Evolutionary conservation across 2,329 filamentous ascomycete species (phyloP).

Genomic region (Penicillium sp.): DNA sequence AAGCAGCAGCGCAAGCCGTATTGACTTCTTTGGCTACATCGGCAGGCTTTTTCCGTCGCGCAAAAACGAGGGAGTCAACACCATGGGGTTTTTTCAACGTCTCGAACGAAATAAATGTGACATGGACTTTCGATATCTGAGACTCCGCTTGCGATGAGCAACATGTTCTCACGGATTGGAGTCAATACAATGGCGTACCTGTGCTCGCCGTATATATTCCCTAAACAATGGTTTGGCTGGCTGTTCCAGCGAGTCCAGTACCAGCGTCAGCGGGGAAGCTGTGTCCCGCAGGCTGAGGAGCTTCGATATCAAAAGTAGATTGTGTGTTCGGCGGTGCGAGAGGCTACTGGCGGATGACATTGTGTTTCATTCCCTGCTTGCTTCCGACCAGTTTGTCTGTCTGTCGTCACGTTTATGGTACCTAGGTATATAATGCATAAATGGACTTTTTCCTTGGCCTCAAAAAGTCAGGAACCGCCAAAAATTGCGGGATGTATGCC

Average conservation of each 20-base stretch:
- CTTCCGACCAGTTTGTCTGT: no score
- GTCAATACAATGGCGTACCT: constrained; percentile 46
- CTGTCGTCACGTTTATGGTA: not conserved
- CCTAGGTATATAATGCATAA: no score
- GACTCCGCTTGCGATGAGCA: not conserved
- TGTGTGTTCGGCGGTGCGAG: constrained; percentile 73
- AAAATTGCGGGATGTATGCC: not conserved
- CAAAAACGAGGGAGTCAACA: constrained; percentile 65
- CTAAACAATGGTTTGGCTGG: constrained; percentile 64
- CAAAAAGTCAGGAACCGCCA: not conserved
- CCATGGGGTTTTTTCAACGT: constrained; percentile 62
- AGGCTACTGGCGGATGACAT: constrained; percentile 35
- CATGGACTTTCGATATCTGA: constrained; percentile 57
- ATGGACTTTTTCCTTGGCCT: no score
- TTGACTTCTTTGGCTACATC: constrained; percentile 59
- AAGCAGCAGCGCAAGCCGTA: constrained; percentile 28
- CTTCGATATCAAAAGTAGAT: constrained; percentile 76
- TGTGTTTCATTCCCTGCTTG: not conserved
- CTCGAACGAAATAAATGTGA: constrained; percentile 75
- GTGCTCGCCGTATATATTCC: constrained; percentile 73
- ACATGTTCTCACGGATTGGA: not conserved
- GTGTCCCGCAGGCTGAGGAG: constrained; percentile 73
- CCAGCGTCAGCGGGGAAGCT: constrained; percentile 78
- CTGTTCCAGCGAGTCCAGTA: constrained; percentile 83
- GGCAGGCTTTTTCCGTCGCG: constrained; percentile 56